Percentiles rank a stretch among this genome's conserved stretches.
These are phyloP conservation scores for Fusarium kyushuense DNA, from an alignment of 2,329 filamentous ascomycete species.

Conservation along the genomic window DNA sequence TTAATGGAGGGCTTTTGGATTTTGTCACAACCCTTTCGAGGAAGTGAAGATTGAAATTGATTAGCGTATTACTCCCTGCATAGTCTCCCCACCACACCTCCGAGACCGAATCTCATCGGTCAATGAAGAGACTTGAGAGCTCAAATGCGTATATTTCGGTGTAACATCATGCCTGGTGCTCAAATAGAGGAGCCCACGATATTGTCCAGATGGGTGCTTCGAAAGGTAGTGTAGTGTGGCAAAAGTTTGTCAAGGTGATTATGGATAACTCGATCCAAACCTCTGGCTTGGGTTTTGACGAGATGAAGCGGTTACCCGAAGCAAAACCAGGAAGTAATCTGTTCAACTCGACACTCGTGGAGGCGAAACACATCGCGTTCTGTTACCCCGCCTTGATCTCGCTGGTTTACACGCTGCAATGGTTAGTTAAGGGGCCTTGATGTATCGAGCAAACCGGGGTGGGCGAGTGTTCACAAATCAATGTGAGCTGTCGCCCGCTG, in stretches of 20 bases:
- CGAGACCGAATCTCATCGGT: constrained; percentile 35
- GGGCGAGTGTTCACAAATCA: constrained; percentile 21
- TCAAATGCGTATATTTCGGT: constrained; percentile 2
- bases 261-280: constrained; percentile 8
- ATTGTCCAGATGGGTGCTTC: background rate
- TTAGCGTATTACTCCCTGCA: constrained; percentile 31
- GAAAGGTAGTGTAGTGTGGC: background rate
- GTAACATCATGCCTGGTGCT: constrained; percentile 3
- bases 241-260: background rate
- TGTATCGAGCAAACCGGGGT: constrained; percentile 10
- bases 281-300: constrained; percentile 22
- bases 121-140: background rate
- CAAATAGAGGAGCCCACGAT: background rate
- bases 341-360: constrained; percentile 39
- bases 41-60: constrained; percentile 25
- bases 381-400: constrained; percentile 31
- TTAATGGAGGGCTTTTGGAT: constrained; percentile 10
- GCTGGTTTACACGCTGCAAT: constrained; percentile 13
- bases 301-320: constrained; percentile 37
- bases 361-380: constrained; percentile 29
- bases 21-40: constrained; percentile 27
- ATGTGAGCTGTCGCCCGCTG: constrained; percentile 36
- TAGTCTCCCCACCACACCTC: constrained; percentile 27
- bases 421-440: constrained; percentile 5
- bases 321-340: constrained; percentile 28